Conservation (phyloP, 768 basidiomycete species). For the Suillus bovinus region DNA sequence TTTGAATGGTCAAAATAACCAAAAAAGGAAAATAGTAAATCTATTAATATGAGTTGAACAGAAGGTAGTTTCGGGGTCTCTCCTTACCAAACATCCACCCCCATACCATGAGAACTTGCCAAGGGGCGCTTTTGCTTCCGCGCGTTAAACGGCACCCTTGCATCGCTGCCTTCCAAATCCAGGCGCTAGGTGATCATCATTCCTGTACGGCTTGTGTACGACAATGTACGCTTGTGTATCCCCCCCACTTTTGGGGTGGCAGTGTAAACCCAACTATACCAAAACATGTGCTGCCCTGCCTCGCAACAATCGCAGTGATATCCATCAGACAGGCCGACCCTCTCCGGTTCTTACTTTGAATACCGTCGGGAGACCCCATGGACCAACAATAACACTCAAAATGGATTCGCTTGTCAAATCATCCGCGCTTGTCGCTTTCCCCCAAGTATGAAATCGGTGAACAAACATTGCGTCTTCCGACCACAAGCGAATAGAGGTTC, state of each 20-base stretch:
- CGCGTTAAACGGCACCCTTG: conserved; percentile 9
- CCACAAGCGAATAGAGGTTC: conserved; percentile 7
- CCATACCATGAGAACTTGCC: conserved; percentile 24
- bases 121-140: conserved; percentile 28
- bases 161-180: conserved; percentile 22
- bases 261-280: conserved; percentile 4
- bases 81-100: conserved; percentile 15
- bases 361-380: conserved; percentile 18
- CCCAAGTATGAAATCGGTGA: too few species aligned
- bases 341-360: conserved; percentile 9
- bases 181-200: conserved; percentile 22
- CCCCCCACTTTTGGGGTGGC: too few species aligned
- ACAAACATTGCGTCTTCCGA: background rate
- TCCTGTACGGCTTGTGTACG: conserved; percentile 3
- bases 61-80: conserved; percentile 21
- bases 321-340: background rate
- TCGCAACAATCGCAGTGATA: conserved; percentile 16
- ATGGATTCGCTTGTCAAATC: conserved; percentile 20
- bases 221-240: conserved; percentile 3
- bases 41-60: conserved; percentile 9
- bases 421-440: conserved; percentile 35
- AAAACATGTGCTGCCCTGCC: conserved; percentile 1
- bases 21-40: conserved; percentile 12
- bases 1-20: conserved; percentile 5
- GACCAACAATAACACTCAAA: conserved; percentile 25